Evolutionary conservation across 2,329 filamentous ascomycete species (phyloP), one percentile per base, ranked within the genome.

Genomic region (Fusarium papillatum): DNA sequence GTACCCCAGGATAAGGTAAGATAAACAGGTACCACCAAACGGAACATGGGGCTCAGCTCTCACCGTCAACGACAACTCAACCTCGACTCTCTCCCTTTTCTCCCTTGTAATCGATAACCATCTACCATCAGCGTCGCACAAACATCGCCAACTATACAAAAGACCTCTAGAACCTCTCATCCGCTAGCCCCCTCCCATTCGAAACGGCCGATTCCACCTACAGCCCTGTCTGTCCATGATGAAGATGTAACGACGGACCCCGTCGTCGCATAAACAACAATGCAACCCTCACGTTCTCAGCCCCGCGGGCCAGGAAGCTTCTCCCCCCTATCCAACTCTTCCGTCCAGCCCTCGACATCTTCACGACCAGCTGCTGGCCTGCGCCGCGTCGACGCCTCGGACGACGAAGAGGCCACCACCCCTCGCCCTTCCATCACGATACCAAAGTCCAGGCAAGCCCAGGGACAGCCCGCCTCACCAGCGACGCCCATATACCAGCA

Each of bases 271-370:
- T 79, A 76, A 75, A 80, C 78, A 74, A 85, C 81, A 80, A 90
- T 90, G 88, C 88, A 89, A 81, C 85, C 85, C 76, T 82, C 84
- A 78, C 85, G 86, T 78, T 85, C 86, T 70, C 82, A 83, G 64
- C 84, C 86, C 57, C 85, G 88, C 73, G 87, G 86, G 71, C 88
- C 88, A 34, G 89, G 89, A 73, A 90, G 88, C 85, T 91, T 91
- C 84, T 88, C 89, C 71, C 87, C 90, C 71, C 82, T 90, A 73
- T 84, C 88, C 53, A 80, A 78, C 62, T 77, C 80, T 57, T 78
- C 81, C 59, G 80, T 77, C 14, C 79, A 82, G 38, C 75, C 79
- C 5, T 74, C 76, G 41, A 76, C 75, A 7, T 78, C 81, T 7
- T 68, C 76, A 24, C 80, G 82, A 39, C 83, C 83, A 22, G 85